These are phyloP conservation scores for grape (Vitis vinifera) DNA, from an alignment of 164 flowering plant genomes.

Conservation along the genomic window ASM3070453v1 NC_081810.1:6792001-6792500, in stretches of 20 bases:
- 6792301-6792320: slow-evolving; percentile 51
- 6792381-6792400: slow-evolving; percentile 67
- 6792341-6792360: slow-evolving; percentile 25
- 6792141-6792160: slow-evolving; percentile 59
- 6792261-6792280: background rate
- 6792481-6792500: slow-evolving; percentile 28
- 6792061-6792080: slow-evolving; percentile 61
- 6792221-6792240: background rate
- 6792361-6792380: slow-evolving; percentile 35
- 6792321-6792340: slow-evolving; percentile 29
- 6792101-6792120: slow-evolving; percentile 95
- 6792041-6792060: background rate
- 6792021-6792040: background rate
- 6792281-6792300: background rate
- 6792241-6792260: slow-evolving; percentile 1
- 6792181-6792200: slow-evolving; percentile 44
- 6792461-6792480: slow-evolving; percentile 36
- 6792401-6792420: slow-evolving; percentile 35
- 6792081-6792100: slow-evolving; percentile 88
- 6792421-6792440: slow-evolving; percentile 20
- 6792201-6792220: slow-evolving; percentile 1
- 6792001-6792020: background rate
- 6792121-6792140: slow-evolving; percentile 93
- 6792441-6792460: slow-evolving; percentile 35
- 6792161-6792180: slow-evolving; percentile 72